These are phyloP conservation scores for Tausonia pullulans DNA, from an alignment of 1,284 basidiomycete genomes.

Conservation along the genomic window DNA sequence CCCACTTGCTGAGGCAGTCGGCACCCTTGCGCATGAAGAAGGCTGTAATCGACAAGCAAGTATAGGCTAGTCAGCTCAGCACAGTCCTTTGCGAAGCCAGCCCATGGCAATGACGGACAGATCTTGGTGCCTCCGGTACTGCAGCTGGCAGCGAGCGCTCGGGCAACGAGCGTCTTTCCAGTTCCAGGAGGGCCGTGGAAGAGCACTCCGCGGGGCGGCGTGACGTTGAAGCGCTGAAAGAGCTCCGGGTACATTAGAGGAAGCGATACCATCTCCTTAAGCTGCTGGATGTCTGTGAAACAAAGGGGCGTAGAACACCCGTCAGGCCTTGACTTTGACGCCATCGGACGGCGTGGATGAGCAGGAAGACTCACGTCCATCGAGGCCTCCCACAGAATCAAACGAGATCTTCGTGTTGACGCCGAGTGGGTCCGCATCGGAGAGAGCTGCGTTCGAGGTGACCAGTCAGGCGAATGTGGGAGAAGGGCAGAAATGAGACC, in stretches of 20 bases:
- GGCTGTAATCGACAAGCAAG: constrained; percentile 41
- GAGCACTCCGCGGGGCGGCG: constrained; percentile 89
- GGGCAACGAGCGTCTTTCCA: constrained; percentile 83
- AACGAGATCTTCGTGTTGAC: constrained; percentile 91
- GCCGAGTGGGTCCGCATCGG: constrained; percentile 91
- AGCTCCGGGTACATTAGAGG: constrained; percentile 95
- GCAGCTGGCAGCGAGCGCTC: constrained; percentile 89
- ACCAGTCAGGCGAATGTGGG: constrained; percentile 16
- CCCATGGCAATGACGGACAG: constrained; percentile 43
- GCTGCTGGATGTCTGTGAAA: constrained; percentile 71
- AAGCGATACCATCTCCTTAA: constrained; percentile 97
- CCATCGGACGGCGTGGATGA: not conserved
- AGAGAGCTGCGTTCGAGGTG: constrained; percentile 49
- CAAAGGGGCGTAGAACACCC: not conserved
- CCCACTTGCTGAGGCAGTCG: constrained; percentile 97
- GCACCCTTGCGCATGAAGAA: constrained; percentile 99
- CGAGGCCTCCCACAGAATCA: constrained; percentile 92
- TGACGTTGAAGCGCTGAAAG: constrained; percentile 88
- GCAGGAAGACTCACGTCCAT: constrained; percentile 58
- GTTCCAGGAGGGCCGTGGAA: constrained; percentile 96
- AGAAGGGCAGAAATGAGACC: constrained; percentile 17
- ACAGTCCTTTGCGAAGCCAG: no score
- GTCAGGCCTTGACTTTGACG: not conserved
- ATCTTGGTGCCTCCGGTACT: constrained; percentile 81
- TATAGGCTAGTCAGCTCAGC: not conserved